Base-by-base conservation (phyloP, 495 filamentous ascomycete species). In the Hyaloscypha finlandica region DNA sequence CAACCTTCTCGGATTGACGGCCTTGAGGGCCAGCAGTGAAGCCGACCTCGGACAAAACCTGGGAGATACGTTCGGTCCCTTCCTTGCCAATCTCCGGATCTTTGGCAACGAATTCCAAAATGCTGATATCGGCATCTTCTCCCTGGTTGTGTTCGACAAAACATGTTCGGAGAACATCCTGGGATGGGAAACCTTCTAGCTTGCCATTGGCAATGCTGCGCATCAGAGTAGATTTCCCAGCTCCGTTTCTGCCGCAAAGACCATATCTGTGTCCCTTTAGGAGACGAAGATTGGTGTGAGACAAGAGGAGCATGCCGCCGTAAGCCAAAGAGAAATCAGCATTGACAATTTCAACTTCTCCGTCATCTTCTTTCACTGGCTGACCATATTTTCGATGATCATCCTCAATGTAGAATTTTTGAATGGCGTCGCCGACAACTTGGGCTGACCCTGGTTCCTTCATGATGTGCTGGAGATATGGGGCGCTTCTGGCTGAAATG, bases 141-240 rank as follows among this genome's bases (percentile, higher is more conserved):
- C 94, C 93, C 78, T 98, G 93, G 78, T 96, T 97, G 81, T 99
- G 95, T 83, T 99, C 95, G 25, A 99, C 95, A 70, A 98, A 99
- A 80, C 96, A 99, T 35, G 95, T 98, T 63, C 90, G 89, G 63
- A 99, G 88, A 64, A 91, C 88, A 66, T 96, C 92, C 71, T 90
- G 94, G 30, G 92, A 84, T 30, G 95, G 95, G 81, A 99, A 99
- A 29, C 95, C 95, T 76, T 99, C 95, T 1, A 99, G 86, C 81
- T 99, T 98, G 64, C 93, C 93, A 59, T 89, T 88, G 67, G 95
- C 92, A 67, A 99, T 99, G 77, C 90, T 92, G 73, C 90, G 91
- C 95, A 99, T 98, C 60, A 99, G 85, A 14, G 95, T 99, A 20
- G 95, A 98, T 81, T 99, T 99, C 69, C 95, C 95, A 58, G 94